These are phyloP conservation scores for Daldinia caldariorum DNA, from an alignment of 495 filamentous ascomycete genomes.

Conservation along the genomic window DNA sequence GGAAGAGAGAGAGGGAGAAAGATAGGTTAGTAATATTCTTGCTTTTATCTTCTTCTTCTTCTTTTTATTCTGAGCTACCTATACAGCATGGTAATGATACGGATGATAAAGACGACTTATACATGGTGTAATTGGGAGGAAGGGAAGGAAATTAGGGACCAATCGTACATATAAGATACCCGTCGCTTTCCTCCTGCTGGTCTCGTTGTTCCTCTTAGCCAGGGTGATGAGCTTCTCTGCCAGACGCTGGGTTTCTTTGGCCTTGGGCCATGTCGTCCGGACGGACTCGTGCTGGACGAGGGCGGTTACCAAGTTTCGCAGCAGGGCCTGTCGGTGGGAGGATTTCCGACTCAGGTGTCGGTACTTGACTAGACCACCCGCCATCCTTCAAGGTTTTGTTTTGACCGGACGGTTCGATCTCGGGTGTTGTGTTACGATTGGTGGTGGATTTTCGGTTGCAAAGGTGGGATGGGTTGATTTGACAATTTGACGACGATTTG, in stretches of 20 bases:
- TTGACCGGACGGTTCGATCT: conserved; percentile 1
- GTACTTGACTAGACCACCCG: conserved; percentile 83
- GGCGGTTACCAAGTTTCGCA: conserved; percentile 96
- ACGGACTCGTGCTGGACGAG: conserved; percentile 93
- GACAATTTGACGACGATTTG: not conserved
- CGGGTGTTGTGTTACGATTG: not conserved
- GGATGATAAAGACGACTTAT: not conserved
- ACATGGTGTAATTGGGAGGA: not conserved
- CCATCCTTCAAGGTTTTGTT: conserved; percentile 75
- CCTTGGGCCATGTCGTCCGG: conserved; percentile 93
- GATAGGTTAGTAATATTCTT: not conserved
- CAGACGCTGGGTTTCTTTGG: conserved; percentile 92
- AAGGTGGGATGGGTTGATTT: not conserved
- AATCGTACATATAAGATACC: conserved; percentile 81
- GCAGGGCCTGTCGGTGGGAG: conserved; percentile 87
- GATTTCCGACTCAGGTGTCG: conserved; percentile 85
- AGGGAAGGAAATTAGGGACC: not conserved
- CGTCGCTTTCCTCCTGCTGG: conserved; percentile 70
- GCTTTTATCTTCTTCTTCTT: conserved; percentile 14
- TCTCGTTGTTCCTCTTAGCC: conserved; percentile 88
- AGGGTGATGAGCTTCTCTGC: conserved; percentile 94
- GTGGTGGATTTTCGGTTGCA: not conserved
- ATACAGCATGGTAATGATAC: too few relatives aligned
- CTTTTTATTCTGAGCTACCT: too few relatives aligned
- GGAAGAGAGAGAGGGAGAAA: not conserved